Conservation (phyloP, 139 green algal species). For the Yamagishiella unicocca region DNA sequence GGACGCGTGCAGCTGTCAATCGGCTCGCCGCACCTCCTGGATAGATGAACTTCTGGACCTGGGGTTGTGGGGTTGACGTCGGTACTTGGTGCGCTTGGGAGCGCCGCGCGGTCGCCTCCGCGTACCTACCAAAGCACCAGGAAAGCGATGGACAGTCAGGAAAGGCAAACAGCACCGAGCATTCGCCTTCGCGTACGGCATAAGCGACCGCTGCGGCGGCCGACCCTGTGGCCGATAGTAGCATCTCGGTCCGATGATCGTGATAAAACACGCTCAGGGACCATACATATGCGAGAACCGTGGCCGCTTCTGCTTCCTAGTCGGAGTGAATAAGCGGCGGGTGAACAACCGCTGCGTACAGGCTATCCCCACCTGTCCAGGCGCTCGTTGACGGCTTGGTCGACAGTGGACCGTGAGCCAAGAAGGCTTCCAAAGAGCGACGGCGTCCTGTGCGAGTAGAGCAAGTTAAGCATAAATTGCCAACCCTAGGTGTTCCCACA, state of each 20-base stretch:
- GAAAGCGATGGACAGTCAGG: too few species aligned
- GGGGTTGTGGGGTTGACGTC: background rate
- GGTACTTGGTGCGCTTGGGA: background rate
- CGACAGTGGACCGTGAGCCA: background rate
- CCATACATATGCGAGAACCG: too few species aligned
- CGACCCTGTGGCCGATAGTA: too few species aligned
- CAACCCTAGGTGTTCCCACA: background rate
- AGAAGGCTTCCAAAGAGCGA: conserved; percentile 5
- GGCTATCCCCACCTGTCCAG: background rate
- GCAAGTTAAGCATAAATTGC: background rate
- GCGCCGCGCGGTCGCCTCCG: background rate
- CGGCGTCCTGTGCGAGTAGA: background rate
- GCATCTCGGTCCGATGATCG: too few species aligned
- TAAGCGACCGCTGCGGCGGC: too few species aligned
- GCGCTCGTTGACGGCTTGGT: conserved; percentile 7
- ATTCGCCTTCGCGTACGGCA: too few species aligned
- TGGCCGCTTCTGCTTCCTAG: too few species aligned
- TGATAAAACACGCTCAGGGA: too few species aligned
- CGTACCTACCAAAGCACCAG: conserved; percentile 1
- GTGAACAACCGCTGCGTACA: too few species aligned
- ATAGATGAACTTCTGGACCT: conserved; percentile 29
- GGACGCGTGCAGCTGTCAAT: too few species aligned
- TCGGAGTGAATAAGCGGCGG: too few species aligned
- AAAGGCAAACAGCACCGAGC: too few species aligned
- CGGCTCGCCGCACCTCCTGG: conserved; percentile 5